Conservation (phyloP, 2,329 filamentous ascomycete species). For the Fulvia fulva region DNA sequence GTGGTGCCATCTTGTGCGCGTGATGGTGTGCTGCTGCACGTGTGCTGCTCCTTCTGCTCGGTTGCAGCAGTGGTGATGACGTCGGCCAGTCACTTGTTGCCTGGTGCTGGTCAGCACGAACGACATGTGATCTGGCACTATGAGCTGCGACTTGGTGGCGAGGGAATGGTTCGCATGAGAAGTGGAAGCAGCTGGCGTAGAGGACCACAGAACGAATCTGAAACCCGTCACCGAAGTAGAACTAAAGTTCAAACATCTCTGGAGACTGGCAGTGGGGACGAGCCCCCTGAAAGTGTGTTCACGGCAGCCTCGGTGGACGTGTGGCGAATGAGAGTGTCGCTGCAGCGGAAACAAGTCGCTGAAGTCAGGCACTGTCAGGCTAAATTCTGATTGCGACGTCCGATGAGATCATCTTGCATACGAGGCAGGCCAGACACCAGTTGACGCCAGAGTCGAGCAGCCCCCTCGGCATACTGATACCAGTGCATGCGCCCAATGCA, state of each 20-base stretch:
- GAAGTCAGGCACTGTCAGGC: too few species aligned
- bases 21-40: too few species aligned
- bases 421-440: too few species aligned
- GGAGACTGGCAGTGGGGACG: too few species aligned
- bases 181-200: not conserved
- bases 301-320: too few species aligned
- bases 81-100: not conserved
- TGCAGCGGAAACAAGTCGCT: too few species aligned
- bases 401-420: not conserved
- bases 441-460: not conserved
- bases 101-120: not conserved
- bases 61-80: not conserved
- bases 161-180: too few species aligned
- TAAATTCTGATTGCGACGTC: not conserved
- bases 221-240: too few species aligned
- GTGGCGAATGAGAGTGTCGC: not conserved
- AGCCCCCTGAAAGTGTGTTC: not conserved
- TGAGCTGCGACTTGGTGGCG: too few species aligned
- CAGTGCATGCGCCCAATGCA: not conserved
- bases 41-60: too few species aligned
- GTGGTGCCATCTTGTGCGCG: too few species aligned
- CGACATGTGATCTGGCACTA: not conserved
- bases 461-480: not conserved
- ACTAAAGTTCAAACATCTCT: too few species aligned
- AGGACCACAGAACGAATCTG: not conserved